These are phyloP conservation scores for Raphanus sativus DNA, from an alignment of 345 rosid species.

Conservation along the genomic window DNA sequence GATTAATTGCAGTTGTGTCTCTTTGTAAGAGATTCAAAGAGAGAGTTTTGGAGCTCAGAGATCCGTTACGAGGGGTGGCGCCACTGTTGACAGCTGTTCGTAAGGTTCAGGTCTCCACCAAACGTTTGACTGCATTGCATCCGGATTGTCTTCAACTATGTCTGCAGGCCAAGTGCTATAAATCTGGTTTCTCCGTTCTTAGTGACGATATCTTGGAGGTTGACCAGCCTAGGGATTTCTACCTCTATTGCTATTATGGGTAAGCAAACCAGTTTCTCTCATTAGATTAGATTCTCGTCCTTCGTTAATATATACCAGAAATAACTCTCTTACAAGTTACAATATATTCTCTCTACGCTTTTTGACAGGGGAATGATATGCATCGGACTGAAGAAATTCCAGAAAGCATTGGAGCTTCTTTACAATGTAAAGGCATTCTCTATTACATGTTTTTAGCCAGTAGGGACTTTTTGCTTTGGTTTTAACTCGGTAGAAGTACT, in stretches of 20 bases:
- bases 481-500: constrained; percentile 17
- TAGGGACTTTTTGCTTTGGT: background rate
- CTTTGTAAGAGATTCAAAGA: constrained; percentile 89
- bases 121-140: constrained; percentile 82
- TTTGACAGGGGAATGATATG: constrained; percentile 86
- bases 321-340: background rate
- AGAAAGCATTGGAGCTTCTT: constrained; percentile 89
- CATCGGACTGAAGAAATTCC: constrained; percentile 77
- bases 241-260: constrained; percentile 94
- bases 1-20: constrained; percentile 51
- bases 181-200: constrained; percentile 70
- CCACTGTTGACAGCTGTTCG: constrained; percentile 68
- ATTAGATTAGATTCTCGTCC: background rate
- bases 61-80: constrained; percentile 72
- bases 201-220: constrained; percentile 86
- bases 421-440: constrained; percentile 53
- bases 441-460: background rate
- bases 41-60: constrained; percentile 55
- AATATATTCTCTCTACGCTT: constrained; percentile 1
- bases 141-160: constrained; percentile 90
- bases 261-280: constrained; percentile 39
- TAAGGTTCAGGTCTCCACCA: constrained; percentile 71
- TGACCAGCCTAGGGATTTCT: constrained; percentile 86
- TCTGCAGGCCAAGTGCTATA: constrained; percentile 70
- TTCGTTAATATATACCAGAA: background rate